A percentile compares a stretch with the other conserved stretches of the same genome.
Conservation (phyloP, 2,329 filamentous ascomycete genomes). For the Colletotrichum horii region DNA sequence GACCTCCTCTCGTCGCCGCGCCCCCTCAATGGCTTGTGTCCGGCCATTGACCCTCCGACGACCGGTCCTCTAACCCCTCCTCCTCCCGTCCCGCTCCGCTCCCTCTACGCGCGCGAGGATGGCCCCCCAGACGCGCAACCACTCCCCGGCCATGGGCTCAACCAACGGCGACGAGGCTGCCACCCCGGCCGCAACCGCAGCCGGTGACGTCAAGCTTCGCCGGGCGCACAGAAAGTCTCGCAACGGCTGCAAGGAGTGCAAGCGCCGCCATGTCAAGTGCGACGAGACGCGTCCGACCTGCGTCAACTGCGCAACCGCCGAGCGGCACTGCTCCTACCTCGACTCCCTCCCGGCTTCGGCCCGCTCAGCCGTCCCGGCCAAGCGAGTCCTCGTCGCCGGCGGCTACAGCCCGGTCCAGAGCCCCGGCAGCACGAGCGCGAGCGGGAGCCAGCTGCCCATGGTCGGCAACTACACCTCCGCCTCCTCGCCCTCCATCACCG, state of each 20-base stretch:
- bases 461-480: neutral
- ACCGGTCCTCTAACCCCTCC: neutral
- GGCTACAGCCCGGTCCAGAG: neutral
- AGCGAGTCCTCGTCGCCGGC: neutral
- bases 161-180: constrained; percentile 10
- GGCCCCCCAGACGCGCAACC: constrained; percentile 4
- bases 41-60: neutral
- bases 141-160: constrained; percentile 3
- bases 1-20: neutral
- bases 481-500: neutral
- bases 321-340: constrained; percentile 38
- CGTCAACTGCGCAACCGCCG: constrained; percentile 42
- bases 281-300: constrained; percentile 46
- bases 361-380: neutral
- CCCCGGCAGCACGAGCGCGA: neutral
- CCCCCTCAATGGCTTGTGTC: neutral
- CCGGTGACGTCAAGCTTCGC: constrained; percentile 33
- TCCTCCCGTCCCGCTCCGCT: neutral
- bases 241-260: constrained; percentile 45
- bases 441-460: neutral
- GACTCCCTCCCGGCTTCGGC: constrained; percentile 5
- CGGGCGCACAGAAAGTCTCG: constrained; percentile 45
- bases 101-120: neutral
- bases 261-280: constrained; percentile 46
- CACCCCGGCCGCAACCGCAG: neutral